Percentiles rank a stretch among this genome's conserved stretches.
These are phyloP conservation scores for Camillea tinctor DNA, from an alignment of 2,329 filamentous ascomycete species.

Conservation along the genomic window DNA sequence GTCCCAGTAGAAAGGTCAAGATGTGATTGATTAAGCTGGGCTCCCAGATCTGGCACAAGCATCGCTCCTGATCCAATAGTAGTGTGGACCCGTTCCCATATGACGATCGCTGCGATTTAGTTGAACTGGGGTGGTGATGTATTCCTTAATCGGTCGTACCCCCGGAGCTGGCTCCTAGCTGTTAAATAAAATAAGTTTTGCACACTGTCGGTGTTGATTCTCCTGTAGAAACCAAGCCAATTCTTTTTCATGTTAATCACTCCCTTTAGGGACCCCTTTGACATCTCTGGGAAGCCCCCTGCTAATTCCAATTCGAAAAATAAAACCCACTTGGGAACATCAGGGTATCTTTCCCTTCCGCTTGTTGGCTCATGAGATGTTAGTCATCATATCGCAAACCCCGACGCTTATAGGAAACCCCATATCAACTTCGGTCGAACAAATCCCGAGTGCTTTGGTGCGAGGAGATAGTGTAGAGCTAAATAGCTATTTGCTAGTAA, in stretches of 20 bases:
- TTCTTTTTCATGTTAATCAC: not conserved
- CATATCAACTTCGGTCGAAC: not conserved
- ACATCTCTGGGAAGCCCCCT: not conserved
- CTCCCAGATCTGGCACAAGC: slow-evolving; percentile 18
- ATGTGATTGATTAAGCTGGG: slow-evolving; percentile 15
- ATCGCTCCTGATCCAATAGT: slow-evolving; percentile 17
- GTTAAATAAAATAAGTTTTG: not conserved
- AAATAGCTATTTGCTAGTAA: no score
- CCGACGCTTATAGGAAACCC: not conserved
- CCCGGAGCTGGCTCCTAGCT: slow-evolving; percentile 4
- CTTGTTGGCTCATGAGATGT: not conserved
- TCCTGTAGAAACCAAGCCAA: not conserved
- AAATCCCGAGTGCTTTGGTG: not conserved
- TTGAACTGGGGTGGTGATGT: slow-evolving; percentile 6
- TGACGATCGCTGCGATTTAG: slow-evolving; percentile 10
- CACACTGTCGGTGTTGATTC: not conserved
- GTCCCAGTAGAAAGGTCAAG: slow-evolving; percentile 11
- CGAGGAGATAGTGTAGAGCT: not conserved
- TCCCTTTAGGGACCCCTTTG: not conserved
- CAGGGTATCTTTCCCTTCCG: not conserved
- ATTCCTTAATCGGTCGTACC: slow-evolving; percentile 23
- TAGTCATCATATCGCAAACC: not conserved
- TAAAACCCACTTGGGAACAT: not conserved
- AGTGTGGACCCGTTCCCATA: slow-evolving; percentile 5
- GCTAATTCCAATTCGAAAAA: not conserved